Conservation (phyloP, 2,329 filamentous ascomycete species). For the Ceratocystis eucalypticola region DNA sequence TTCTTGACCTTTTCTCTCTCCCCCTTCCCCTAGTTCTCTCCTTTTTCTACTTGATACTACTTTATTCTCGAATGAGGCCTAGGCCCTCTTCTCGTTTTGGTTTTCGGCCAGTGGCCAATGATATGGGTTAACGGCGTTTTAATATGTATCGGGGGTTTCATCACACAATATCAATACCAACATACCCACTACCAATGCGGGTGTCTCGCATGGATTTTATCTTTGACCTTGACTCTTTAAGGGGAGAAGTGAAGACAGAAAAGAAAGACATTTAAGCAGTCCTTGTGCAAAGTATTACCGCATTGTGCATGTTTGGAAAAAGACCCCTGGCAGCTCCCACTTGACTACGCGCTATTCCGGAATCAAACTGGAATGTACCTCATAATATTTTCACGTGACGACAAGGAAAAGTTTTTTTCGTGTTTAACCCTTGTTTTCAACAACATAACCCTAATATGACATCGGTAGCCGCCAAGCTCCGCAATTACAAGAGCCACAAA, state of each 20-base stretch:
- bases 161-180: neutral
- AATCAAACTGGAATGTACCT: no score
- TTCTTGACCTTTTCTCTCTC: neutral
- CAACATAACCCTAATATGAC: neutral
- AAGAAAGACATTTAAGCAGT: no score
- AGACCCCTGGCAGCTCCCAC: no score
- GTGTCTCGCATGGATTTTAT: neutral
- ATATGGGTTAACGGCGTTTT: conserved; percentile 7
- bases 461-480: neutral
- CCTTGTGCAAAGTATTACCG: no score
- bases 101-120: neutral
- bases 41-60: neutral
- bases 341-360: no score
- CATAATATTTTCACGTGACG: no score
- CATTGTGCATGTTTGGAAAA: no score
- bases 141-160: conserved; percentile 1
- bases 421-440: neutral
- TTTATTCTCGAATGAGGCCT: neutral
- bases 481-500: neutral
- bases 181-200: neutral
- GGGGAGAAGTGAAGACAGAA: no score
- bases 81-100: neutral
- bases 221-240: neutral
- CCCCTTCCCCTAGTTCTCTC: neutral
- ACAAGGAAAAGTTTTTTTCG: neutral